A percentile compares a stretch with the other conserved stretches of the same genome.
Evolutionary conservation across 345 rosid species (phyloP).

Genomic region (Limnanthes douglasii): DNA sequence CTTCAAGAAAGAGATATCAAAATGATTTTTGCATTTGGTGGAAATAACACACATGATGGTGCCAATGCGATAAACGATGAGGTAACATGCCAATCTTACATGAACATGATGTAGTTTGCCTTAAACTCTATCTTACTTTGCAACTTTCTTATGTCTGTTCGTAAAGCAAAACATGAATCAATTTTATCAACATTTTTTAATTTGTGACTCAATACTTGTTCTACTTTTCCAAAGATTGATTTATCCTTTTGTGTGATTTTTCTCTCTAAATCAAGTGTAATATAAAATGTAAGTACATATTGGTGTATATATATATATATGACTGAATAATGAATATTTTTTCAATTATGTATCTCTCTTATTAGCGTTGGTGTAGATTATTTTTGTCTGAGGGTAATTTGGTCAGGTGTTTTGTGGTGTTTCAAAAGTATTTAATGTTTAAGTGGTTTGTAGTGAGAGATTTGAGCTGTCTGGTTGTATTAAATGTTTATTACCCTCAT

Average conservation of each 20-base stretch:
- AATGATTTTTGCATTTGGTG: constrained; percentile 98
- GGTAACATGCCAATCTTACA: constrained; percentile 22
- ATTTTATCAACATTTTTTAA: too few species aligned
- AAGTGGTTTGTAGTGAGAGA: too few species aligned
- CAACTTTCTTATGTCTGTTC: background rate
- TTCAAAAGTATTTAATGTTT: too few species aligned
- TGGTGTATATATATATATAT: background rate
- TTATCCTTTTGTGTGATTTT: background rate
- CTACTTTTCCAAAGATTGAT: background rate
- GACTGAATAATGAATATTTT: background rate
- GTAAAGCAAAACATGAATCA: too few species aligned
- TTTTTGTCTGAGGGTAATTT: too few species aligned
- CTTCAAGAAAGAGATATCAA: constrained; percentile 87
- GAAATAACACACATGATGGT: constrained; percentile 97
- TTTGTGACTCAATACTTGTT: too few species aligned
- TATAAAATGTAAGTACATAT: background rate
- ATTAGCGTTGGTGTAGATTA: constrained; percentile 80
- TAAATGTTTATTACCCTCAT: too few species aligned
- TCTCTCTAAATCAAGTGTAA: background rate
- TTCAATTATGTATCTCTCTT: background rate
- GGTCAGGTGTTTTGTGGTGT: too few species aligned
- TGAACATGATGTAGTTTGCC: background rate
- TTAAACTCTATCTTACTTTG: background rate
- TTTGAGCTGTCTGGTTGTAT: too few species aligned
- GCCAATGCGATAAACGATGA: constrained; percentile 93